phyloP scores from a whole-genome alignment of 495 filamentous ascomycete species.

The Tuber microsphaerosporum region DNA sequence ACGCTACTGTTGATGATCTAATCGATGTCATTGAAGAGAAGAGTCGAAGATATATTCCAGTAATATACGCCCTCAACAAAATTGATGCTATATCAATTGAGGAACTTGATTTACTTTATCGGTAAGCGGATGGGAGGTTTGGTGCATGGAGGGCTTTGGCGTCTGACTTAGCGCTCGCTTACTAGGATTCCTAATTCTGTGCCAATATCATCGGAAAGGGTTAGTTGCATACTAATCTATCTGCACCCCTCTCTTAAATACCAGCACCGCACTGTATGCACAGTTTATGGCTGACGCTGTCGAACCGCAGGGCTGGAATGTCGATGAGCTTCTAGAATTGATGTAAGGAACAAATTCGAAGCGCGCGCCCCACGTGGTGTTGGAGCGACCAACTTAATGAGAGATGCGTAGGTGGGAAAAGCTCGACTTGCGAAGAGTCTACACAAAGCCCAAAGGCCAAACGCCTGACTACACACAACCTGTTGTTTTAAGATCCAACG shows the following conservation, averaged over 20 bases:
- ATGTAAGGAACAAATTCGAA: slow-evolving; percentile 53
- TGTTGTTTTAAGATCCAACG: slow-evolving; percentile 74
- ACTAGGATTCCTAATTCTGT: slow-evolving; percentile 80
- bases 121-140: slow-evolving; percentile 41
- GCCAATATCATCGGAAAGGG: slow-evolving; percentile 80
- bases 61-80: slow-evolving; percentile 97
- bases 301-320: slow-evolving; percentile 80
- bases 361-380: slow-evolving; percentile 17
- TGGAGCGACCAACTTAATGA: slow-evolving; percentile 33
- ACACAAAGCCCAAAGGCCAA: slow-evolving; percentile 86
- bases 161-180: slow-evolving; percentile 4
- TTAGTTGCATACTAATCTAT: slow-evolving; percentile 13
- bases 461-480: slow-evolving; percentile 86
- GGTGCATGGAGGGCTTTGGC: neutral
- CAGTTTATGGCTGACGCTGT: slow-evolving; percentile 11
- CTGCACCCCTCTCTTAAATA: neutral
- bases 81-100: slow-evolving; percentile 97
- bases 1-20: slow-evolving; percentile 83
- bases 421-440: slow-evolving; percentile 79
- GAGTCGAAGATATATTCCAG: slow-evolving; percentile 90
- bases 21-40: slow-evolving; percentile 96
- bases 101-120: slow-evolving; percentile 89
- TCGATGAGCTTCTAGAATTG: slow-evolving; percentile 90
- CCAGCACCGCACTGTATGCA: neutral
- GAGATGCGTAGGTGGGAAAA: slow-evolving; percentile 68